Evolutionary conservation across 2,329 filamentous ascomycete species (phyloP).

Genomic region (Nemania sp.): DNA sequence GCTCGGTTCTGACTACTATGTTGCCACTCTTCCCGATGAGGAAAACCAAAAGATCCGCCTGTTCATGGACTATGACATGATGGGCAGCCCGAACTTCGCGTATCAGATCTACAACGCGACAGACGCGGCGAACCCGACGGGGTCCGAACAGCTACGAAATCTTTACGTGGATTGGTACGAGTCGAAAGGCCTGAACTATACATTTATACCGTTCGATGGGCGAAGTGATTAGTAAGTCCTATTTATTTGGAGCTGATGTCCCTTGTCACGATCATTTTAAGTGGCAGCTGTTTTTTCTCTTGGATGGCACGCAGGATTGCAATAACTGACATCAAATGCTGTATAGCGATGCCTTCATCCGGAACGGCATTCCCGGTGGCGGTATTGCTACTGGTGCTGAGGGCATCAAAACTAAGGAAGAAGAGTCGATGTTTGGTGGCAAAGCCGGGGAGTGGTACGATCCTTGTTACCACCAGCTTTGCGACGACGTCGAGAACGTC

Average conservation of each 20-base stretch:
- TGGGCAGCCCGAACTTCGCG: slow-evolving; percentile 67
- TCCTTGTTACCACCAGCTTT: slow-evolving; percentile 65
- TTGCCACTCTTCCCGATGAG: slow-evolving; percentile 55
- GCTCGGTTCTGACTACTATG: slow-evolving; percentile 66
- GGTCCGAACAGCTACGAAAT: slow-evolving; percentile 70
- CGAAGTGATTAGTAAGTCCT: slow-evolving; percentile 68
- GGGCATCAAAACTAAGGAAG: slow-evolving; percentile 58
- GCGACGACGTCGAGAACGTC: slow-evolving; percentile 62
- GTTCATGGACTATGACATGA: slow-evolving; percentile 74
- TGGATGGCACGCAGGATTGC: neutral
- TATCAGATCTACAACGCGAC: slow-evolving; percentile 74
- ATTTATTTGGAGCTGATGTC: no score
- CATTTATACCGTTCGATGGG: slow-evolving; percentile 75
- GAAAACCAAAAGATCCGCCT: slow-evolving; percentile 67
- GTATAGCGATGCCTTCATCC: slow-evolving; percentile 49
- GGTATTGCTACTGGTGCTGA: slow-evolving; percentile 71
- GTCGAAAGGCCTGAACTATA: slow-evolving; percentile 65
- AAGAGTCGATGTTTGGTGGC: slow-evolving; percentile 59
- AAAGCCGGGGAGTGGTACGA: slow-evolving; percentile 58
- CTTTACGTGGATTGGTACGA: slow-evolving; percentile 72
- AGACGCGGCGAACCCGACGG: slow-evolving; percentile 70
- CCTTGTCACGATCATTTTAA: neutral
- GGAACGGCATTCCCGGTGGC: slow-evolving; percentile 55
- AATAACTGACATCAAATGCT: neutral
- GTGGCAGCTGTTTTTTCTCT: neutral